Conservation (phyloP, 176 grass and related monocot species). For the Urochloa ruziziensis region DNA sequence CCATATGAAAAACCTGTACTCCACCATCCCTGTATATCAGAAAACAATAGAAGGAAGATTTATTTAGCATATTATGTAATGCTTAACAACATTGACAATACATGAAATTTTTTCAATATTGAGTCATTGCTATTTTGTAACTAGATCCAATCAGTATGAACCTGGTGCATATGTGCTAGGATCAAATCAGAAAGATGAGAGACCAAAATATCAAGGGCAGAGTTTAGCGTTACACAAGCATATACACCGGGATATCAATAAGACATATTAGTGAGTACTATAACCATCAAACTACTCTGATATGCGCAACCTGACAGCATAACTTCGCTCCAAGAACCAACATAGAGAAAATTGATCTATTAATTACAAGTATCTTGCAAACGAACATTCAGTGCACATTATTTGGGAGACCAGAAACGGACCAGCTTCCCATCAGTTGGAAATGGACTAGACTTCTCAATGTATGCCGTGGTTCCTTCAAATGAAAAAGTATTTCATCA, state of each 20-base stretch:
- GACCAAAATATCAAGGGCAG: background rate
- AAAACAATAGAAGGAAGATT: background rate
- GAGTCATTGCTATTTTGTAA: background rate
- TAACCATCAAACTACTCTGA: background rate
- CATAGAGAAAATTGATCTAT: background rate
- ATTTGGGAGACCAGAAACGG: background rate
- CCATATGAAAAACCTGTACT: slow-evolving; percentile 94
- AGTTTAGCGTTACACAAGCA: background rate
- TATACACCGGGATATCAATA: background rate
- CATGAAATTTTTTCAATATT: slow-evolving; percentile 17
- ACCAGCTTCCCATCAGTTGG: slow-evolving; percentile 93
- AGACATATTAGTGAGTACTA: background rate
- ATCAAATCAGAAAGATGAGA: slow-evolving; percentile 15
- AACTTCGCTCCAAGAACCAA: background rate
- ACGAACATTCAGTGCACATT: background rate
- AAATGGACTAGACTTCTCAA: slow-evolving; percentile 91
- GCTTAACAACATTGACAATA: background rate
- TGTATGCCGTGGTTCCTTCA: slow-evolving; percentile 74
- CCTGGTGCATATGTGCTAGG: slow-evolving; percentile 1
- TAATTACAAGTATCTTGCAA: background rate
- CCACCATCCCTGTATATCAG: slow-evolving; percentile 73
- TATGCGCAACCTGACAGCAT: background rate
- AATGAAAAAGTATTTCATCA: slow-evolving; percentile 13
- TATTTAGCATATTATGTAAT: background rate
- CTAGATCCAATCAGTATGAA: background rate